Evolutionary conservation across 257 asterid genomes (phyloP).

Genomic region (Fraxinus cuspidata): DNA sequence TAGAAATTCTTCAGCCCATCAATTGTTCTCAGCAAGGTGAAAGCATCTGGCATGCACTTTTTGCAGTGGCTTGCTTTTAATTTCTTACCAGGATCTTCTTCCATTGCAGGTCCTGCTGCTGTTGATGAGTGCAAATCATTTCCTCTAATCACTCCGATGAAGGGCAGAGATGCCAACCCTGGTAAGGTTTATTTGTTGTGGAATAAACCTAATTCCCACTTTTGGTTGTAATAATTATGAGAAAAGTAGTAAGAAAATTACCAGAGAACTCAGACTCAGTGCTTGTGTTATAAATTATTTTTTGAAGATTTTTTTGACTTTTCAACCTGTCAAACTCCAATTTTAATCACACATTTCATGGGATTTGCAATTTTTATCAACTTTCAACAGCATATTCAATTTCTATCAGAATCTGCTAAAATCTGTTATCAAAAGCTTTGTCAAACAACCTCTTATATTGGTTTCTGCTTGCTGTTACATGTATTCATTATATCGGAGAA

Average conservation of each 20-base stretch:
- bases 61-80: background rate
- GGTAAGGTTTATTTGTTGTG: background rate
- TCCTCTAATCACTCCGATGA: background rate
- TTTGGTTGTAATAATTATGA: background rate
- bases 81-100: constrained; percentile 7
- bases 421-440: too few relatives aligned
- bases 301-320: too few relatives aligned
- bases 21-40: background rate
- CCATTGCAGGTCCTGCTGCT: background rate
- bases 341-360: too few relatives aligned
- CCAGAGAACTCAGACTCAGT: background rate
- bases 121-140: background rate
- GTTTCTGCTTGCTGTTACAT: background rate
- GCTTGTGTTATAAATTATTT: too few relatives aligned
- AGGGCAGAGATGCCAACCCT: background rate
- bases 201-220: background rate
- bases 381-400: too few relatives aligned
- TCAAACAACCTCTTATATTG: too few relatives aligned
- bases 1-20: background rate
- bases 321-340: too few relatives aligned
- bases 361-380: too few relatives aligned
- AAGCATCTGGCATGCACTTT: background rate
- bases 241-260: background rate
- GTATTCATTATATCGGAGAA: background rate
- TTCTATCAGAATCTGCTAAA: too few relatives aligned